Percentiles rank a stretch among this genome's conserved stretches.
phyloP scores from a whole-genome alignment of 2,329 filamentous ascomycete species.

The Tricladium varicosporioides region DNA sequence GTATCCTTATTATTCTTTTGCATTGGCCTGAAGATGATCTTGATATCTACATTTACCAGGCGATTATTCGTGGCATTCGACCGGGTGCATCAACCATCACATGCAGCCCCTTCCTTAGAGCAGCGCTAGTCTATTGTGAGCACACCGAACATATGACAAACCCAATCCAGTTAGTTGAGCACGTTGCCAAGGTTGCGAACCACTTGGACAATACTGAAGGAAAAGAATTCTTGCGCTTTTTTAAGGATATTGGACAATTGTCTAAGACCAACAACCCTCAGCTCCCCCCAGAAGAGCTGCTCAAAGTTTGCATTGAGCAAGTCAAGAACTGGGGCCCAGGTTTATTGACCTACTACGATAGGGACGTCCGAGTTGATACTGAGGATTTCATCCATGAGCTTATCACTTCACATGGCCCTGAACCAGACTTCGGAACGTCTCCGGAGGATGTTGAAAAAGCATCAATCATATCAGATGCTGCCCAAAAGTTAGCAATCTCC shows the following conservation, averaged over 20 bases:
- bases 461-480: slow-evolving; percentile 9
- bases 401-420: slow-evolving; percentile 19
- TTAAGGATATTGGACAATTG: slow-evolving; percentile 26
- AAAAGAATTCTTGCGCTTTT: slow-evolving; percentile 33
- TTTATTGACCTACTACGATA: slow-evolving; percentile 49
- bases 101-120: slow-evolving; percentile 30
- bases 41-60: slow-evolving; percentile 49
- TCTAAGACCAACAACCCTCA: slow-evolving; percentile 11
- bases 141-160: slow-evolving; percentile 22
- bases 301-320: slow-evolving; percentile 39
- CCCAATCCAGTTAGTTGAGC: slow-evolving; percentile 21
- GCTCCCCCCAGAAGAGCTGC: slow-evolving; percentile 38
- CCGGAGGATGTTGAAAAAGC: slow-evolving; percentile 17
- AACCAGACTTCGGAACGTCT: slow-evolving; percentile 12
- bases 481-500: slow-evolving; percentile 26
- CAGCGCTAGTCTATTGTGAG: slow-evolving; percentile 32
- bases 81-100: slow-evolving; percentile 14
- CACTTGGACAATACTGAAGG: slow-evolving; percentile 30
- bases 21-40: slow-evolving; percentile 46
- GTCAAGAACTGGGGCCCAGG: slow-evolving; percentile 49
- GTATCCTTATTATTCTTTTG: slow-evolving; percentile 58
- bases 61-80: slow-evolving; percentile 31
- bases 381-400: slow-evolving; percentile 27
- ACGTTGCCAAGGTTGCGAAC: slow-evolving; percentile 24
- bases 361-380: slow-evolving; percentile 43